Base-by-base conservation (phyloP, 345 rosid genomes). In the Salix koriyanagi region DNA sequence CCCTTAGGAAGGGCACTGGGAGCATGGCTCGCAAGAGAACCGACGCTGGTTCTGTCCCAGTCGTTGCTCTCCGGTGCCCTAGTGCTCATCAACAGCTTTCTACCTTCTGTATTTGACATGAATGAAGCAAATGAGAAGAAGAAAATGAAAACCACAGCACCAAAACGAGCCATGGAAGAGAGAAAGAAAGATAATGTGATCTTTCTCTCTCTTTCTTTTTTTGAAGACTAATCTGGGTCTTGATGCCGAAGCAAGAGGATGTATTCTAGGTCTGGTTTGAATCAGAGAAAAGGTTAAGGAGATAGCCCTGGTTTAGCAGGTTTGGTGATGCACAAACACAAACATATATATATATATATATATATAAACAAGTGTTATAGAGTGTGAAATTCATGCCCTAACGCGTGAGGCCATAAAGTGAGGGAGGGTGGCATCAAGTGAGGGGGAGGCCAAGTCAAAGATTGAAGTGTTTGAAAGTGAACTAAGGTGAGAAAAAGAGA, bases 1-100 rank as follows among this genome's bases (percentile, higher is more conserved):
- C 94, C 94, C 83, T 89, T 90, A 6, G 94, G 92, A 21, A 90
- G 88, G 65, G 92, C 88, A 72, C 81, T 81, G 4, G 86, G 89
- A 48, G 84, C 23, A 81, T 83, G 81, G 67, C 84, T 85, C 73
- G 80, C 69, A 25, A 80, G 75, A 56, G 88, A 80, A 58, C 60
- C 7, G 32, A 26, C 39, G 5, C 26, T 28, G 14, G 6, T 21
- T 21, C 52, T 69, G 58, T 36, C 37, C 54, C 69, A 65, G 16
- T 60, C 46, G 28, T 39, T 77, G 62, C 39, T 60, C 28, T 71
- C 74, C 58, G 65, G 64, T 39, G 34, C 64, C 36, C 23, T 41
- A 21, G 76, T 52, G 30, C 67, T 14, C 39, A 44, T 52, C 28
- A 75, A 7, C 19, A 89, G 77, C 84, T 89, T 90, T 82, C 98